Base-by-base conservation (phyloP, 306 rosid genomes). In the Lathyrus tuberosus region DNA sequence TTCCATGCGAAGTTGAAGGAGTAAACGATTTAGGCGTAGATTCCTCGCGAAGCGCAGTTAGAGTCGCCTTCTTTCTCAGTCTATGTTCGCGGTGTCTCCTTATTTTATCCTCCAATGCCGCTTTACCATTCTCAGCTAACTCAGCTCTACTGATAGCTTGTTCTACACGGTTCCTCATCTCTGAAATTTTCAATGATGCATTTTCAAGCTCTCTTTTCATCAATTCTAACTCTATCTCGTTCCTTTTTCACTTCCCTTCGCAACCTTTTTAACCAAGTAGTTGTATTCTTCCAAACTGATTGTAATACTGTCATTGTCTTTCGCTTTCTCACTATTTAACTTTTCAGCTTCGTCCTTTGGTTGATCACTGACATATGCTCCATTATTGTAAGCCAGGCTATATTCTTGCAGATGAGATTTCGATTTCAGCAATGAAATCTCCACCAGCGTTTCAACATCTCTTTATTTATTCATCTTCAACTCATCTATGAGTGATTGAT, bases 111-210 rank as follows among this genome's bases (percentile, higher is more conserved):
- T 92, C 96, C 5, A 89, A 33, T 26, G 75, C n/a, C n/a, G n/a
- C n/a, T n/a, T n/a, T n/a, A n/a, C n/a, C n/a, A n/a, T n/a, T n/a
- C n/a, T n/a, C n/a, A 1, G 98, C 93, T 24, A 77, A 67, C 62
- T 90, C 96, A 40, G 96, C 98, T 40, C 96, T 76, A 31, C 87
- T 90, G 1, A 68, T 51, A 20, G 98, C 98, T 58, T 90, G 98
- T 69, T 86, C 98, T 26, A 91, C 87, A 1, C 96, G 87, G n/a
- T 75, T 82, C 73, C 96, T 73, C 65, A 86, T 76, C 69, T 86
- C 90, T 9, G 79, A 83, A 6, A 86, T 81, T 57, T 87, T 92
- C 8, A 4, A 67, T 12, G 41, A 33, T 63, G 96, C 91, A 62
- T 56, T 83, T 62, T 84, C 87, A 47, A 92, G 38, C 62, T 90